phyloP scores from a whole-genome alignment of 2,329 filamentous ascomycete species.

The Pseudocercospora fijiensis region DNA sequence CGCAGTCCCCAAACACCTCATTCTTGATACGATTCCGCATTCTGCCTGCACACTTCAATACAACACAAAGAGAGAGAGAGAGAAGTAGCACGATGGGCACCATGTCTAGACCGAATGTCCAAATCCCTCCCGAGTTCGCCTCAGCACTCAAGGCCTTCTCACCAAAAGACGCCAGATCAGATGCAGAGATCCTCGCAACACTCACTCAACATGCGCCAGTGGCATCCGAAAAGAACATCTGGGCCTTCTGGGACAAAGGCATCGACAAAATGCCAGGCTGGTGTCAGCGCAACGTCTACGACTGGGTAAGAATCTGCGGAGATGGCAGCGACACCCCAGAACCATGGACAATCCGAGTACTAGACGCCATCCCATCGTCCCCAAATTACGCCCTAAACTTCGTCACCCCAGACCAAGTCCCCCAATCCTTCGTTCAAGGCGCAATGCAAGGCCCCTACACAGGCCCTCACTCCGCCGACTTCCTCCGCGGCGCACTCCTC shows the following conservation, averaged over 20 bases:
- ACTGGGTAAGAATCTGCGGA: slow-evolving; percentile 43
- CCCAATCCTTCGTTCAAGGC: slow-evolving; percentile 44
- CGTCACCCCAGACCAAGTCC: slow-evolving; percentile 38
- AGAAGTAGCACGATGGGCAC: not conserved
- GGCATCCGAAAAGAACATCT: slow-evolving; percentile 45
- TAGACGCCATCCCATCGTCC: slow-evolving; percentile 42
- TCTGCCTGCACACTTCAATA: not conserved
- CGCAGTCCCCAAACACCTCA: not conserved
- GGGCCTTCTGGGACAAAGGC: slow-evolving; percentile 45
- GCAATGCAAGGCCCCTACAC: slow-evolving; percentile 48
- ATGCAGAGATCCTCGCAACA: slow-evolving; percentile 9
- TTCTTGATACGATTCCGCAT: not conserved
- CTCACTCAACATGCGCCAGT: slow-evolving; percentile 28
- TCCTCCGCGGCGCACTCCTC: slow-evolving; percentile 48
- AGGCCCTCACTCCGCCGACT: slow-evolving; percentile 50
- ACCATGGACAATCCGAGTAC: slow-evolving; percentile 46
- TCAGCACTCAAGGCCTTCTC: not conserved
- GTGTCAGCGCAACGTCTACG: slow-evolving; percentile 43
- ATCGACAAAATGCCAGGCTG: slow-evolving; percentile 39
- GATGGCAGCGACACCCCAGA: slow-evolving; percentile 19
- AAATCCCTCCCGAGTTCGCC: slow-evolving; percentile 2
- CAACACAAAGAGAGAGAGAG: not conserved
- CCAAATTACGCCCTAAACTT: slow-evolving; percentile 45
- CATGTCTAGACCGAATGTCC: not conserved
- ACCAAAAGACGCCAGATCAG: slow-evolving; percentile 8